Conservation (phyloP, 2,329 filamentous ascomycete genomes). For the Pyrenochaeta sp. region DNA sequence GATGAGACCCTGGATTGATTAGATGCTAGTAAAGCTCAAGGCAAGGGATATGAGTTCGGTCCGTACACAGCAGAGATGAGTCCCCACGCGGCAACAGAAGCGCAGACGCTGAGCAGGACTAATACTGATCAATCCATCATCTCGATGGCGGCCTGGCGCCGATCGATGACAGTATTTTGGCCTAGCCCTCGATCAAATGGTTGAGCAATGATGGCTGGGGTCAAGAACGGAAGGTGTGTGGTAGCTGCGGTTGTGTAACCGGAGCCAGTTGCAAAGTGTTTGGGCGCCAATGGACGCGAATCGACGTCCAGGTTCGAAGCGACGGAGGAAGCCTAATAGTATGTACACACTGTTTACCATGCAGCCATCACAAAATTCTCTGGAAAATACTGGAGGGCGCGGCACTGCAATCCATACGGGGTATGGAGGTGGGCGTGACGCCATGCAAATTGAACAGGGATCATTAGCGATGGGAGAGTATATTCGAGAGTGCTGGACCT, state of each 20-base stretch:
- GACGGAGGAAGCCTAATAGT: slow-evolving; percentile 19
- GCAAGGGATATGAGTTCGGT: slow-evolving; percentile 3
- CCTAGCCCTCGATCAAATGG: slow-evolving; percentile 1
- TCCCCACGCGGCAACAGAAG: slow-evolving; percentile 56
- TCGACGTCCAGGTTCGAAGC: slow-evolving; percentile 18
- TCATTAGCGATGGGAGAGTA: slow-evolving; percentile 43
- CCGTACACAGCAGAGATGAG: slow-evolving; percentile 55
- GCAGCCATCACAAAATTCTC: slow-evolving; percentile 26
- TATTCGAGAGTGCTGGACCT: slow-evolving; percentile 46
- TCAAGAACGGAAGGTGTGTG: slow-evolving; percentile 10
- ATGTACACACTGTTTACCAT: slow-evolving; percentile 27
- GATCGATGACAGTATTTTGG: slow-evolving; percentile 6
- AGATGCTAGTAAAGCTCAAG: slow-evolving; percentile 10
- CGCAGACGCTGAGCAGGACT: slow-evolving; percentile 61
- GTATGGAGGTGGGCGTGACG: slow-evolving; percentile 36
- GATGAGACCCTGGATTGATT: slow-evolving; percentile 30
- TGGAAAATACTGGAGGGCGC: slow-evolving; percentile 26
- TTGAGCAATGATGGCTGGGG: slow-evolving; percentile 2
- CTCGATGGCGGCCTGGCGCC: slow-evolving; percentile 11
- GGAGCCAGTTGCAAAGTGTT: slow-evolving; percentile 10
- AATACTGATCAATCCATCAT: slow-evolving; percentile 48
- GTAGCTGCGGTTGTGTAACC: slow-evolving; percentile 4
- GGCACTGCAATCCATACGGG: slow-evolving; percentile 34
- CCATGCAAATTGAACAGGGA: slow-evolving; percentile 46
- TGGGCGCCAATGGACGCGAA: slow-evolving; percentile 22